A percentile compares a stretch with the other conserved stretches of the same genome.
phyloP scores from a whole-genome alignment of 306 rosid species.

The Hippophae gyantsensis region DNA sequence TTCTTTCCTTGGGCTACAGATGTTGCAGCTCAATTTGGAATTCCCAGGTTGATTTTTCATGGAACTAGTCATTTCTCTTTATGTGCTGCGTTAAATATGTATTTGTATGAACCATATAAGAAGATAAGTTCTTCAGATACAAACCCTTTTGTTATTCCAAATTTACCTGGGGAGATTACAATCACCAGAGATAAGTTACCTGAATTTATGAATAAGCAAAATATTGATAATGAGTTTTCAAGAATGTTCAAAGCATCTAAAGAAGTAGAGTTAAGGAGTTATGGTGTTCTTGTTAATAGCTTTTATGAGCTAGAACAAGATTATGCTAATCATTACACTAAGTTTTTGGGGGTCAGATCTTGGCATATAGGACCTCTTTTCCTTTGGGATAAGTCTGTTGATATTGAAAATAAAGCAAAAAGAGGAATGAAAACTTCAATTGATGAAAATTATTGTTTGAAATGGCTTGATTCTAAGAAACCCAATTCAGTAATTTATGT shows the following conservation, averaged over 20 bases:
- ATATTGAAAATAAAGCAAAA: too few species aligned
- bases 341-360: conserved; percentile 26
- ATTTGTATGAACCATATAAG: conserved; percentile 5
- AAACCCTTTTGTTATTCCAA: conserved; percentile 21
- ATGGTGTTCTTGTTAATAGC: conserved; percentile 44
- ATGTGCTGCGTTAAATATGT: not conserved
- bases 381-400: conserved; percentile 7
- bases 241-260: not conserved
- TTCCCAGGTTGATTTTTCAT: conserved; percentile 22
- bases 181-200: not conserved
- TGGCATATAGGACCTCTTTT: conserved; percentile 66
- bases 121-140: conserved; percentile 21
- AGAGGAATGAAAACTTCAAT: too few species aligned
- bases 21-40: conserved; percentile 13
- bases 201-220: conserved; percentile 19
- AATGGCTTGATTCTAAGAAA: too few species aligned
- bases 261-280: conserved; percentile 26
- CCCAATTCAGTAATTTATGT: too few species aligned
- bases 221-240: not conserved
- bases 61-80: conserved; percentile 17
- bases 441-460: too few species aligned
- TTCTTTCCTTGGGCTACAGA: conserved; percentile 19
- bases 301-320: conserved; percentile 45
- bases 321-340: conserved; percentile 32
- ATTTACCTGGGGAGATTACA: not conserved